phyloP scores from a whole-genome alignment of 2,329 filamentous ascomycete genomes.

The Cercospora sojina region DNA sequence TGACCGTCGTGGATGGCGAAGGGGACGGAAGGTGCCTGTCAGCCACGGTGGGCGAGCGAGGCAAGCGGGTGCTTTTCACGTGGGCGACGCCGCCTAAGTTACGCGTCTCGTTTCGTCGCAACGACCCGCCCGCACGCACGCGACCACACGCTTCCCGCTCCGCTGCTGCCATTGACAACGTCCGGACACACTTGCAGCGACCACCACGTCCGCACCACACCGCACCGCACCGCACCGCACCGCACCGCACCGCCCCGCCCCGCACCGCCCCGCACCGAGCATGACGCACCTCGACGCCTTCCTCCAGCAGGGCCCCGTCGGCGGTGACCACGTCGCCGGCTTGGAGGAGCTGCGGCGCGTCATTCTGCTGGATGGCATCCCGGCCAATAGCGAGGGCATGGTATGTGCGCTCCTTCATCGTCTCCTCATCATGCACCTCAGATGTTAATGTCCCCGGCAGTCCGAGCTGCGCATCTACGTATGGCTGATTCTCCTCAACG shows the following conservation, averaged over 20 bases:
- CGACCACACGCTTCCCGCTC: background rate
- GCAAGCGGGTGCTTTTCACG: background rate
- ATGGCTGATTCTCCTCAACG: conserved; percentile 91
- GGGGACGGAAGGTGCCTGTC: background rate
- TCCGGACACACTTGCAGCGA: background rate
- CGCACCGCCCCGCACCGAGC: background rate
- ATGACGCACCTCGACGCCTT: conserved; percentile 65
- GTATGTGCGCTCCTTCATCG: conserved; percentile 47
- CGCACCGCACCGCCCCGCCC: no score
- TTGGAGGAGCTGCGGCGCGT: conserved; percentile 71
- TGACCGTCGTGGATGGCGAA: background rate
- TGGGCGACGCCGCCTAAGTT: no score
- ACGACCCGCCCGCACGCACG: background rate
- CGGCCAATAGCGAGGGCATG: conserved; percentile 78
- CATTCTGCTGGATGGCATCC: conserved; percentile 72
- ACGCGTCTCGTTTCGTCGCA: background rate
- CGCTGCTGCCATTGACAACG: background rate
- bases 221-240: background rate
- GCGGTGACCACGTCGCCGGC: conserved; percentile 65
- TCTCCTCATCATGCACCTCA: background rate
- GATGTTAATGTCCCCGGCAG: conserved; percentile 48
- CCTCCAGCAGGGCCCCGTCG: conserved; percentile 74
- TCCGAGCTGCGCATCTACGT: conserved; percentile 91
- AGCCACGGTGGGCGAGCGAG: background rate
- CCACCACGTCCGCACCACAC: background rate